Conservation (phyloP, 2,329 filamentous ascomycete genomes). For the Hypoxylon sp. region DNA sequence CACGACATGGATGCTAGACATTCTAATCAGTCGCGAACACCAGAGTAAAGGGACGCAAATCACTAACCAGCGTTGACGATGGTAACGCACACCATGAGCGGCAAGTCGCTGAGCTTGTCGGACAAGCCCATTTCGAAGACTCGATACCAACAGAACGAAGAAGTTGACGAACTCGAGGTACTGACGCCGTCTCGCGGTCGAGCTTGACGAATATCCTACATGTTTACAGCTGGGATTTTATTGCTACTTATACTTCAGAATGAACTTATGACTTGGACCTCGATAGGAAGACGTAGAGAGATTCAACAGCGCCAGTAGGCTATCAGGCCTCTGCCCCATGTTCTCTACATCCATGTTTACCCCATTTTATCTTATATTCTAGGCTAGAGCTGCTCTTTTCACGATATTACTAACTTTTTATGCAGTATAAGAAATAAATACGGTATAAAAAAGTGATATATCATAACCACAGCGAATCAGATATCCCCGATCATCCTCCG, state of each 20-base stretch:
- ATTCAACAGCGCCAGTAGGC: background rate
- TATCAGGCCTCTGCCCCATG: background rate
- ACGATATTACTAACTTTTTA: too few relatives aligned
- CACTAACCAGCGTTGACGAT: background rate
- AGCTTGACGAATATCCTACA: background rate
- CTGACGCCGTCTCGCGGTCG: background rate
- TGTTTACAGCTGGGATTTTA: background rate
- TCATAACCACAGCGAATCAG: too few relatives aligned
- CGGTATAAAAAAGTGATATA: too few relatives aligned
- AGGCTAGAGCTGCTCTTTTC: too few relatives aligned
- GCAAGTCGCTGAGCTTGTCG: background rate
- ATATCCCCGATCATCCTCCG: too few relatives aligned
- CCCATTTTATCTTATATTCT: background rate
- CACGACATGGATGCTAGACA: constrained; percentile 38
- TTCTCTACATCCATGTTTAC: background rate
- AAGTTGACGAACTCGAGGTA: background rate
- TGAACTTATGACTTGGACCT: background rate
- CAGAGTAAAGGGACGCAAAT: background rate
- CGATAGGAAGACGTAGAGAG: background rate
- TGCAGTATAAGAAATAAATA: too few relatives aligned
- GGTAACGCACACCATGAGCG: background rate
- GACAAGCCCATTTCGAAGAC: background rate
- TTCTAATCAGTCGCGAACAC: background rate
- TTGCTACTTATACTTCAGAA: background rate
- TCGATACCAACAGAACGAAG: background rate